These are phyloP conservation scores for Streptanthus diversifolius DNA, from an alignment of 345 rosid genomes.

Conservation along the genomic window DNA sequence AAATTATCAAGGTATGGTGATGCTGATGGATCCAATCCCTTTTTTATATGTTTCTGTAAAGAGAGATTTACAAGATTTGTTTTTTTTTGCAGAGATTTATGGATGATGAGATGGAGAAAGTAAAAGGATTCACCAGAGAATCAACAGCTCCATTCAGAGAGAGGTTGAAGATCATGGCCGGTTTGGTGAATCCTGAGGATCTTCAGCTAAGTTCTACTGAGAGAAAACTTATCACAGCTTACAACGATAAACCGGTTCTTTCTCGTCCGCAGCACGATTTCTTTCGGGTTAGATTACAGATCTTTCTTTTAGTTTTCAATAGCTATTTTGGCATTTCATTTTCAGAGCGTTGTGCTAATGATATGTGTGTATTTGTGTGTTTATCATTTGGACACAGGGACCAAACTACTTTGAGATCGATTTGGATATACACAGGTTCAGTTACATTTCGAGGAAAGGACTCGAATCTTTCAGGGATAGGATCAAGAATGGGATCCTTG, in stretches of 20 bases:
- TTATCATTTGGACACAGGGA: conserved; percentile 50
- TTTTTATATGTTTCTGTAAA: neutral
- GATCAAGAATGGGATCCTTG: conserved; percentile 51
- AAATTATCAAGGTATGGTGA: conserved; percentile 57
- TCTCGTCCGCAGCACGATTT: conserved; percentile 84
- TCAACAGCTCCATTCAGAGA: conserved; percentile 64
- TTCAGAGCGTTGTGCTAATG: neutral
- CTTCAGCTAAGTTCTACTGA: conserved; percentile 63
- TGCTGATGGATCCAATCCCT: neutral
- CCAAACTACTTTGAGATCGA: conserved; percentile 79
- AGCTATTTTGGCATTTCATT: neutral
- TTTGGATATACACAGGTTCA: conserved; percentile 76
- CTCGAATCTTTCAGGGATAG: conserved; percentile 78
- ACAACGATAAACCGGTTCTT: conserved; percentile 73
- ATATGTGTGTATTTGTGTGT: neutral
- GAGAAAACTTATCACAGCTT: conserved; percentile 67
- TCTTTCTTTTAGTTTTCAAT: neutral
- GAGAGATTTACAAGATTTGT: neutral
- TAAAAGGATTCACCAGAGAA: conserved; percentile 63
- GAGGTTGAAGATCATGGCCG: conserved; percentile 70
- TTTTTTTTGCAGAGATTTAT: conserved; percentile 52
- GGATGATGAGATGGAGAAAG: conserved; percentile 67
- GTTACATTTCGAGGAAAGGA: conserved; percentile 85
- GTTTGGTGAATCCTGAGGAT: conserved; percentile 72
- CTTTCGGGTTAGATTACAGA: conserved; percentile 43